Evolutionary conservation across 257 asterid genomes (phyloP), one percentile per base, ranked within the genome.

Genomic region (Jacaranda copaia): DNA sequence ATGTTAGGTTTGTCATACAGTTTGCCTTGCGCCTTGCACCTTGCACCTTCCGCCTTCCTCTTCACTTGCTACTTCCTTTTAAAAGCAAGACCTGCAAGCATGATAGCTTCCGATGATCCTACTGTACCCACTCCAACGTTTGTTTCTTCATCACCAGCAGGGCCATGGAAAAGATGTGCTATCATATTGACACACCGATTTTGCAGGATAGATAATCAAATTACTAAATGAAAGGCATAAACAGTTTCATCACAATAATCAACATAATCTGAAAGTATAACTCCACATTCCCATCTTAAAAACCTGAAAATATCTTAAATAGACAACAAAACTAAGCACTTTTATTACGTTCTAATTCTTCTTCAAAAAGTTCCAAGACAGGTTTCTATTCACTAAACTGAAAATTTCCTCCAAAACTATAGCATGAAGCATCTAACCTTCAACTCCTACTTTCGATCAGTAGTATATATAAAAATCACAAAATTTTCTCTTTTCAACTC

Each of bases 71-170:
- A 92, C 64, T 88, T 92, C 64, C 96, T 88, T 67, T 92, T 92
- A 62, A 92, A 90, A 79, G 97, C 94, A 81, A 92, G 94, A 7
- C 97, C 97, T 7, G 94, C 93, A 48, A 92, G 94, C 97, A 92
- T 92, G 72, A 90, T 90, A 25, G 92, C 97, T 85, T 92, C 96
- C 13, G 97, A 92, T 49, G 97, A 92, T 59, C 97, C 96, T 45
- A 92, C 91, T 1, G 96, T 92, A 20, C 93, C 87, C n/a, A 90
- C 96, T n/a, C 93, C 97, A 12, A 89, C 18, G 12, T 94, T 96
- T 0, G 83, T 77, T 66, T 89, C 94, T 5, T 78, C 67, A 15
- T 87, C 94, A 40, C 91, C 91, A 53, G 84, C 85, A 0, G 92
- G 96, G 9, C 94, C 97, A 72, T 92, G 58, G 77, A 92, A 90